Percentiles rank a stretch among this genome's conserved stretches.
phyloP scores from a whole-genome alignment of 805 yeast species.

The Pichia membranifaciens region DNA sequence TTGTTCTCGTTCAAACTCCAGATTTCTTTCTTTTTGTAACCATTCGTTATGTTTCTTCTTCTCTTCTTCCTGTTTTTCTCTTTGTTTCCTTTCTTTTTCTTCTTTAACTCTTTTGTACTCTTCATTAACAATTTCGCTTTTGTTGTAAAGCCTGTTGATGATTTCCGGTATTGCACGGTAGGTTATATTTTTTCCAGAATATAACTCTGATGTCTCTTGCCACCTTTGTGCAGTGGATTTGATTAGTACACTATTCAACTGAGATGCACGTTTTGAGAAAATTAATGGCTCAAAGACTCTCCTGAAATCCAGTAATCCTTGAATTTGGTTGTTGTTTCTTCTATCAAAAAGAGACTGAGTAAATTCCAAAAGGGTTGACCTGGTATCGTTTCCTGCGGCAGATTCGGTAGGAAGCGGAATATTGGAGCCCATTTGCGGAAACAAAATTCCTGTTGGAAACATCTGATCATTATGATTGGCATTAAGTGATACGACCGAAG shows the following conservation, averaged over 20 bases:
- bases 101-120: constrained; percentile 15
- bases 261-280: constrained; percentile 11
- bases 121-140: constrained; percentile 38
- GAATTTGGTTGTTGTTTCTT: constrained; percentile 6
- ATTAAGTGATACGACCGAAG: not conserved
- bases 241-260: constrained; percentile 17
- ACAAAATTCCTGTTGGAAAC: constrained; percentile 1
- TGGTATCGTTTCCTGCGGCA: not conserved
- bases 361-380: constrained; percentile 8
- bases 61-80: constrained; percentile 10
- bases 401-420: constrained; percentile 9
- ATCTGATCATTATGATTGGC: not conserved
- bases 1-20: constrained; percentile 17
- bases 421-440: not conserved
- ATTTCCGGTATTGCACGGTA: constrained; percentile 39
- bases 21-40: constrained; percentile 25
- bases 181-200: constrained; percentile 29
- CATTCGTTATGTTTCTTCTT: constrained; percentile 31
- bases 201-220: constrained; percentile 51
- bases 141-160: constrained; percentile 36
- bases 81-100: constrained; percentile 25
- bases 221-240: constrained; percentile 57
- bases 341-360: constrained; percentile 10
- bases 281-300: constrained; percentile 15
- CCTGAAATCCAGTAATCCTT: constrained; percentile 11